phyloP scores from a whole-genome alignment of 202 grass and related monocot species.

The Brachypodium distachyon region DNA sequence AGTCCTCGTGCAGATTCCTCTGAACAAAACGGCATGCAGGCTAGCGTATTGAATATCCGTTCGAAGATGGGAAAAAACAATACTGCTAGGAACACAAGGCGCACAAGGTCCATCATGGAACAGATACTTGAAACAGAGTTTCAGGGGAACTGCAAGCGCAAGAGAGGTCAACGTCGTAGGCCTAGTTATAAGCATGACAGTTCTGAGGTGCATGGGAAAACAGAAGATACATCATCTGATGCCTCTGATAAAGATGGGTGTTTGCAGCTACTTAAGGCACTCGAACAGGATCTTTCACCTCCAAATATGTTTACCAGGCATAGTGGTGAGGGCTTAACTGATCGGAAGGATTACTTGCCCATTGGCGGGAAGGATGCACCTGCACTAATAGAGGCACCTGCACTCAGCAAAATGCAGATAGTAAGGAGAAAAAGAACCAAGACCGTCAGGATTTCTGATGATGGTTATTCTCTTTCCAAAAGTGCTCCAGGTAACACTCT shows the following conservation, averaged over 20 bases:
- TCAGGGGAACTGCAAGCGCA: constrained; percentile 32
- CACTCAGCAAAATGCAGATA: constrained; percentile 9
- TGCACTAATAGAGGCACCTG: constrained; percentile 6
- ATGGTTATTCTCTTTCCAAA: constrained; percentile 16
- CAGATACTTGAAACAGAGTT: constrained; percentile 39
- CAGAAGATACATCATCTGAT: constrained; percentile 35
- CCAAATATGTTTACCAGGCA: neutral
- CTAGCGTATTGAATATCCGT: constrained; percentile 11
- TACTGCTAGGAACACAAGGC: neutral
- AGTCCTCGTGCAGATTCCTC: constrained; percentile 19
- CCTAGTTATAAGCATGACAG: constrained; percentile 30
- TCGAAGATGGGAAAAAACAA: constrained; percentile 4
- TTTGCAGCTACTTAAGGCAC: constrained; percentile 47
- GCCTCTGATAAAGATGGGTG: constrained; percentile 35
- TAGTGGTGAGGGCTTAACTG: constrained; percentile 2
- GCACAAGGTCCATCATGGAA: constrained; percentile 37
- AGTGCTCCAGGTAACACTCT: constrained; percentile 23
- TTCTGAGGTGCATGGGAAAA: constrained; percentile 29
- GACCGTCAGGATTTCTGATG: constrained; percentile 26
- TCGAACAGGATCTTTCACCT: constrained; percentile 43
- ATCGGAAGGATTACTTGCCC: constrained; percentile 7
- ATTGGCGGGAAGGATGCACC: constrained; percentile 6
- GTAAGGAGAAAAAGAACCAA: constrained; percentile 40
- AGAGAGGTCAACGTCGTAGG: constrained; percentile 39
- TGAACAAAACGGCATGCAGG: constrained; percentile 28